Conservation (phyloP, 768 basidiomycete genomes). For the Tubosaeta brunneosetosa region DNA sequence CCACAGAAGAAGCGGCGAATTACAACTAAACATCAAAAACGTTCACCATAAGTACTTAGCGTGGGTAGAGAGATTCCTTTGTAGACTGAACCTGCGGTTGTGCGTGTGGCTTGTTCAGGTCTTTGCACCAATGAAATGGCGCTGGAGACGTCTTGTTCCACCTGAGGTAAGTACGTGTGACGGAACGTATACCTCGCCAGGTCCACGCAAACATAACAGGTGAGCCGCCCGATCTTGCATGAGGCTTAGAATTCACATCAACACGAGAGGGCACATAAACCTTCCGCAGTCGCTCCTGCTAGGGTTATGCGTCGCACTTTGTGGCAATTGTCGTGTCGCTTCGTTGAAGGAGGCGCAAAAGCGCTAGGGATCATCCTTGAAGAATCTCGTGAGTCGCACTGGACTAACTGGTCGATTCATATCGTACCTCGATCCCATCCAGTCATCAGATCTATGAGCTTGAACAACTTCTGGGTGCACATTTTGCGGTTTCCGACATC, state of each 20-base stretch:
- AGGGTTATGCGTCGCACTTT: too few relatives aligned
- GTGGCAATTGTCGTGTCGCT: too few relatives aligned
- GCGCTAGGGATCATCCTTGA: too few relatives aligned
- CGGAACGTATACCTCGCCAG: background rate
- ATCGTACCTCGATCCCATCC: too few relatives aligned
- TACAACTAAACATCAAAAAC: constrained; percentile 2
- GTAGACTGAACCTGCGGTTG: constrained; percentile 8
- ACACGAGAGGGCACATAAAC: too few relatives aligned
- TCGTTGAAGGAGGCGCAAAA: too few relatives aligned
- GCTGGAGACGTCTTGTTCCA: background rate
- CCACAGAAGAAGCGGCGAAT: constrained; percentile 8
- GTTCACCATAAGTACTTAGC: background rate
- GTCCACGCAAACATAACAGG: background rate
- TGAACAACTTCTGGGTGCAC: too few relatives aligned
- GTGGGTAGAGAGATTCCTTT: constrained; percentile 7
- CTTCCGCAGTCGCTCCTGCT: too few relatives aligned
- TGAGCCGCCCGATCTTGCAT: background rate
- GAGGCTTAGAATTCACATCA: background rate
- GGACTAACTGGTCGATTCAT: too few relatives aligned
- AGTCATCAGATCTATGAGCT: too few relatives aligned
- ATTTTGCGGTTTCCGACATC: too few relatives aligned
- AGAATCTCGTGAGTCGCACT: too few relatives aligned
- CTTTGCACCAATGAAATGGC: background rate
- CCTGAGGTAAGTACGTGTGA: background rate
- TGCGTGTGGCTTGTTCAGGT: background rate